Evolutionary conservation across 306 rosid species (phyloP), one percentile per base, ranked within the genome.

Genomic region (Mimosa bimucronata): DNA sequence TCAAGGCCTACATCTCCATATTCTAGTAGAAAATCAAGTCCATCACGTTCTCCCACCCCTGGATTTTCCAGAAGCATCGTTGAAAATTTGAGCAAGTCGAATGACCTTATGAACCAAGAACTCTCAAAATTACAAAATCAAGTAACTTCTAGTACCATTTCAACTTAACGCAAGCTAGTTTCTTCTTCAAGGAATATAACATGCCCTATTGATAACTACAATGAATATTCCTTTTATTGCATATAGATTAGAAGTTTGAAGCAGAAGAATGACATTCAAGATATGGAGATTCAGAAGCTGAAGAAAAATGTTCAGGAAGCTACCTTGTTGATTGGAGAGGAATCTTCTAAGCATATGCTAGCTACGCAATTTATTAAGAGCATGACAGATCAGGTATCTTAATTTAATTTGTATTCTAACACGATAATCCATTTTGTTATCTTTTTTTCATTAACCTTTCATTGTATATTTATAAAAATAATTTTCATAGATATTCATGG

Each of bases 1-100:
- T 76, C 90, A 5, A 89, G 90, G 83, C 57, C 91, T 71, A 60
- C 79, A 48, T 88, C 90, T 30, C 90, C 91, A 0, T 87, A 83
- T 75, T 25, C 89, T 40, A 87, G 92, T 40, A 87, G 92, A 78
- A 84, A 81, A 80, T 91, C 87, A 46, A 91, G 95, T 83, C 95
- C 95, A 38, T 90, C 91, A 48, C 86, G 88, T 3, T 76, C 85
- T 57, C 38, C 69, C 29, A 80, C 84, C 73, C 92, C 89, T 16
- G 81, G 79, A 77, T 87, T 87, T 68, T 89, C 91, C 18, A 89
- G 81, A 82, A 87, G 89, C 74, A 82, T 91, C 58, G 87, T 91
- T 45, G 92, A 89, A 23, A 85, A 84, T 77, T 81, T 89, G 41
- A 88, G 80, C 81, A 87, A 80, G 64, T 80, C 89, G 52, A 91